These are phyloP conservation scores for Rusavskia elegans DNA, from an alignment of 495 filamentous ascomycete species.

Conservation along the genomic window DNA sequence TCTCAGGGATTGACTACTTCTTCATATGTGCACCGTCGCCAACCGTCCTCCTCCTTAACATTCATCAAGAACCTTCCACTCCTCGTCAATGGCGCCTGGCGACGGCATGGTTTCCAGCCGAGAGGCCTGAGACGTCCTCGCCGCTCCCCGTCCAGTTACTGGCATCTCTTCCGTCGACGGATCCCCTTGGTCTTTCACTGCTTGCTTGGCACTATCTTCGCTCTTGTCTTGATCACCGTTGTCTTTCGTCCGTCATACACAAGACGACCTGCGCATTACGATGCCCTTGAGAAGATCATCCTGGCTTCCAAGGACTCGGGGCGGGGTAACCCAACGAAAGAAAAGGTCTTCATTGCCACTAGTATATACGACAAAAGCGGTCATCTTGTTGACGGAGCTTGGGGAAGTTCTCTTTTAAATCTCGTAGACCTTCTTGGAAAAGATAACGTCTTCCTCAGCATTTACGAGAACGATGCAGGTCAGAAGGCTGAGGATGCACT, in stretches of 20 bases:
- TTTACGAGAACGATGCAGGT: slow-evolving; percentile 61
- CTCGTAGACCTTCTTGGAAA: slow-evolving; percentile 45
- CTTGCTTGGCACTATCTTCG: slow-evolving; percentile 50
- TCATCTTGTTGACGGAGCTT: slow-evolving; percentile 42
- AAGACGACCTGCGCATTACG: slow-evolving; percentile 32
- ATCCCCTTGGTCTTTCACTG: slow-evolving; percentile 46
- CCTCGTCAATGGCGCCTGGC: neutral
- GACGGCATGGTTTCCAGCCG: neutral
- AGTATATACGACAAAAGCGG: slow-evolving; percentile 53
- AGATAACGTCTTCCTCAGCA: slow-evolving; percentile 32
- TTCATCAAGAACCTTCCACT: slow-evolving; percentile 13
- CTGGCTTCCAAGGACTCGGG: slow-evolving; percentile 26
- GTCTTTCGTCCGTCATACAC: slow-evolving; percentile 48
- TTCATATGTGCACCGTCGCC: slow-evolving; percentile 13
- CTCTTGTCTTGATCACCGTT: slow-evolving; percentile 34
- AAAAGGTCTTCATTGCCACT: slow-evolving; percentile 63
- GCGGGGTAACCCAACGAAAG: slow-evolving; percentile 43
- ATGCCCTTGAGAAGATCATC: slow-evolving; percentile 21
- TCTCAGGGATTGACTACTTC: slow-evolving; percentile 22
- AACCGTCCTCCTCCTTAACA: slow-evolving; percentile 17
- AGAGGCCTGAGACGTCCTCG: neutral
- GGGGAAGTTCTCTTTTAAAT: slow-evolving; percentile 46
- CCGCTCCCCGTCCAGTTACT: neutral
- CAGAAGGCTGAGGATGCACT: slow-evolving; percentile 28
- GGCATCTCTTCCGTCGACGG: slow-evolving; percentile 37